Percentiles rank a stretch among this genome's conserved stretches.
These are phyloP conservation scores for Corylus americana DNA, from an alignment of 306 rosid genomes.

Conservation along the genomic window DNA sequence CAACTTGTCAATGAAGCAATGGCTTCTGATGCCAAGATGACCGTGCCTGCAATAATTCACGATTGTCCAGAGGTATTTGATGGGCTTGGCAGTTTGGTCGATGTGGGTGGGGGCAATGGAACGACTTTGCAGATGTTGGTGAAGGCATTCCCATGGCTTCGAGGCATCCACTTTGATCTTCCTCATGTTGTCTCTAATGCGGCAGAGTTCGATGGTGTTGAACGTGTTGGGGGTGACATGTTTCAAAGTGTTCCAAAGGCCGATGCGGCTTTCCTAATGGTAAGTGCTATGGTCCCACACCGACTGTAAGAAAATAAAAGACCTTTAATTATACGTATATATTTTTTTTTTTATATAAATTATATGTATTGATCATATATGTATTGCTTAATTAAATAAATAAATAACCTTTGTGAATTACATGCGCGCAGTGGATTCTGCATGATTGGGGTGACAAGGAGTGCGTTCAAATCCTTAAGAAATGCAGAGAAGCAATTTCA, in stretches of 20 bases:
- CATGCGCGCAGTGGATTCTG: constrained; percentile 42
- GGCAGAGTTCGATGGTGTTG: constrained; percentile 13
- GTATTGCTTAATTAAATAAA: too few relatives aligned
- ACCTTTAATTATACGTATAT: too few relatives aligned
- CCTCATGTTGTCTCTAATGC: constrained; percentile 52
- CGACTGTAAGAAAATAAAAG: too few relatives aligned
- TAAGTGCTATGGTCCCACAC: constrained; percentile 7
- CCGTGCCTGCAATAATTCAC: constrained; percentile 32
- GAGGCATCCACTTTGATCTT: constrained; percentile 21
- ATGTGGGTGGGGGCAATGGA: constrained; percentile 83
- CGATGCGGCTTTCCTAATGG: constrained; percentile 65
- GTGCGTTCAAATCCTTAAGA: constrained; percentile 55
- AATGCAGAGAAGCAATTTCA: constrained; percentile 46
- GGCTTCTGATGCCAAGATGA: background rate
- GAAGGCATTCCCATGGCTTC: constrained; percentile 46
- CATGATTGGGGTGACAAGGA: constrained; percentile 64
- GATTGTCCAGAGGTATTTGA: constrained; percentile 43
- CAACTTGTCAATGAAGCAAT: too few relatives aligned
- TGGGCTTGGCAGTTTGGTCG: constrained; percentile 56
- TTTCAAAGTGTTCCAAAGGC: constrained; percentile 65
- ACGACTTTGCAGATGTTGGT: constrained; percentile 34
- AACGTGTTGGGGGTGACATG: constrained; percentile 65
- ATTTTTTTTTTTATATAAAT: too few relatives aligned
- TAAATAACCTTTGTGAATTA: too few relatives aligned
- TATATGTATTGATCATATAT: too few relatives aligned